phyloP scores from a whole-genome alignment of 805 yeast species.

The Teunomyces lycoperdinae region DNA sequence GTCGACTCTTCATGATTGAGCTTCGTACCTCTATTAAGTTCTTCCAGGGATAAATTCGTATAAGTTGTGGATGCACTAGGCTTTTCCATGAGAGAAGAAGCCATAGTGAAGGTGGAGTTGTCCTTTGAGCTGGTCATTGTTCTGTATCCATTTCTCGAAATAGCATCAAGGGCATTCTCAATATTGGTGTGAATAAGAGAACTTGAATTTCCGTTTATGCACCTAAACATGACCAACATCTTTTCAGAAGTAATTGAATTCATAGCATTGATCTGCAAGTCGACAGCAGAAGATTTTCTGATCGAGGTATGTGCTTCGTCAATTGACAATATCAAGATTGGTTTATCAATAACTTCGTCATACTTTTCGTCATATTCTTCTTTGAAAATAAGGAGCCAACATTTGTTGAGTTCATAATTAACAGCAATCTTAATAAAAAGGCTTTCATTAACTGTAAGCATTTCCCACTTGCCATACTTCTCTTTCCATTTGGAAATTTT shows the following conservation, averaged over 20 bases:
- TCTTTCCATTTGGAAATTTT: constrained; percentile 43
- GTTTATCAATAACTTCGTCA: constrained; percentile 32
- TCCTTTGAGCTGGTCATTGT: constrained; percentile 7
- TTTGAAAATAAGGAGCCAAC: constrained; percentile 41
- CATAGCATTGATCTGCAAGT: constrained; percentile 31
- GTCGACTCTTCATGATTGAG: constrained; percentile 15
- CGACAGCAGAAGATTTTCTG: constrained; percentile 38
- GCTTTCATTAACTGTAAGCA: constrained; percentile 36
- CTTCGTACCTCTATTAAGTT: not conserved
- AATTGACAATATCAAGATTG: constrained; percentile 34
- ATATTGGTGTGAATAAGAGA: constrained; percentile 24
- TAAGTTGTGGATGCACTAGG: constrained; percentile 4
- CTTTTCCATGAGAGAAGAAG: constrained; percentile 39
- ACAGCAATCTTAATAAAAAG: constrained; percentile 38
- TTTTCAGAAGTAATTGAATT: constrained; percentile 31
- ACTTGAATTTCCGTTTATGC: constrained; percentile 25
- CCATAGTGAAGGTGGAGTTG: constrained; percentile 26
- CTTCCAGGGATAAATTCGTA: constrained; percentile 3
- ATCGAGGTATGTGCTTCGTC: constrained; percentile 19
- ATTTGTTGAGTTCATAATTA: constrained; percentile 29
- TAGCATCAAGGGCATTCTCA: constrained; percentile 13
- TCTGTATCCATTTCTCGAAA: not conserved
- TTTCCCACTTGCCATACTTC: constrained; percentile 43
- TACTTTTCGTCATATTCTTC: constrained; percentile 33
- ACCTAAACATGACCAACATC: constrained; percentile 31